These are phyloP conservation scores for Backusella circina DNA, from an alignment of 192 early-diverging fungal genomes.

Conservation along the genomic window DNA sequence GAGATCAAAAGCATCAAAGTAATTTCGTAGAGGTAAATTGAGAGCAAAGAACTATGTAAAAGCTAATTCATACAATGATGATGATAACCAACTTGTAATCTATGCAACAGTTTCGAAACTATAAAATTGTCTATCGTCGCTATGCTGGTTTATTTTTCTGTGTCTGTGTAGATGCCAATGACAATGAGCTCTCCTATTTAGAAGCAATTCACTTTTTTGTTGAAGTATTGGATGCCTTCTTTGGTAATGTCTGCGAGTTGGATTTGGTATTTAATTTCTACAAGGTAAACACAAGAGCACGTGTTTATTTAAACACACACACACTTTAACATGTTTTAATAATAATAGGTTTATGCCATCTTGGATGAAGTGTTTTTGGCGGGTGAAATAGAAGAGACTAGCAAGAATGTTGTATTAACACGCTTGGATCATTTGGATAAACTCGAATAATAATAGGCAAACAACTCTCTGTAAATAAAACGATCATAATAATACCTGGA, in stretches of 20 bases:
- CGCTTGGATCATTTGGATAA: constrained; percentile 76
- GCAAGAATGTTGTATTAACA: constrained; percentile 70
- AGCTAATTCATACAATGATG: background rate
- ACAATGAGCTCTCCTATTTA: constrained; percentile 93
- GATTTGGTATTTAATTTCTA: constrained; percentile 99
- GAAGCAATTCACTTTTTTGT: constrained; percentile 99
- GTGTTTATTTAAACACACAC: background rate
- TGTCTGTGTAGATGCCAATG: constrained; percentile 97
- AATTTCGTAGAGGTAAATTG: constrained; percentile 91
- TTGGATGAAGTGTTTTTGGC: constrained; percentile 98
- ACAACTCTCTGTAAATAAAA: background rate
- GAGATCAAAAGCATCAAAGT: constrained; percentile 96
- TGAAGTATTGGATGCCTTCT: constrained; percentile 97
- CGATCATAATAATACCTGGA: too few species aligned
- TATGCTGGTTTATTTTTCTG: constrained; percentile 99
- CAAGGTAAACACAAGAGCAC: constrained; percentile 45
- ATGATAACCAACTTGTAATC: background rate
- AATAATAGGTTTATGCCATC: constrained; percentile 82
- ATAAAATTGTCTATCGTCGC: constrained; percentile 97
- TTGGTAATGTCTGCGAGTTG: constrained; percentile 97
- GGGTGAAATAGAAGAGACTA: constrained; percentile 98
- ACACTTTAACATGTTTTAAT: background rate
- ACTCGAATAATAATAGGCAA: constrained; percentile 44
- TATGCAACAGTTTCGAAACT: constrained; percentile 87
- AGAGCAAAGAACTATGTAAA: background rate